Conservation (phyloP, 129 eudicot species). For the Erigeron canadensis region DNA sequence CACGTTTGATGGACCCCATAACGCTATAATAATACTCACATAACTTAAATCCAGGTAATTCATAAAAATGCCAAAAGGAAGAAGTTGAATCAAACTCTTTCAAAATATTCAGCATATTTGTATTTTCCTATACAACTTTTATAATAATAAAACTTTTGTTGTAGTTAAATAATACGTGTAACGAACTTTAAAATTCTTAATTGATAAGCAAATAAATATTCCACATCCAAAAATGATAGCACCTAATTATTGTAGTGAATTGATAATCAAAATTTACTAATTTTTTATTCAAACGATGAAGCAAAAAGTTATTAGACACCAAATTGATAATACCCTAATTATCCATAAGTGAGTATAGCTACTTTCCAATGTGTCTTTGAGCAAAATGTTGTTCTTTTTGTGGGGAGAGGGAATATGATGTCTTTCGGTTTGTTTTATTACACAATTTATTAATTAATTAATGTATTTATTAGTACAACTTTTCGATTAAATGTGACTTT, state of each 20-base stretch:
- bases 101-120: too few species aligned
- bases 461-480: neutral
- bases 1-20: conserved; percentile 15
- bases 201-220: too few species aligned
- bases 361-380: neutral
- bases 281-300: neutral
- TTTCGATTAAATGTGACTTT: neutral
- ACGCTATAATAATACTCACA: conserved; percentile 15
- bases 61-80: neutral
- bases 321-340: neutral
- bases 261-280: too few species aligned
- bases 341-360: too few species aligned
- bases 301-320: neutral
- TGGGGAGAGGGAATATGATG: neutral
- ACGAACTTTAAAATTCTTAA: too few species aligned
- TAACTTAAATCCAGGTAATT: conserved; percentile 21
- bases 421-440: conserved; percentile 3
- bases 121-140: too few species aligned
- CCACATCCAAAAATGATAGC: too few species aligned
- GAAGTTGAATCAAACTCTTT: too few species aligned
- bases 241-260: too few species aligned
- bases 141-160: too few species aligned
- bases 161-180: too few species aligned
- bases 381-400: neutral
- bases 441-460: neutral